phyloP scores from a whole-genome alignment of 306 rosid genomes.

The Abrus precatorius region DNA sequence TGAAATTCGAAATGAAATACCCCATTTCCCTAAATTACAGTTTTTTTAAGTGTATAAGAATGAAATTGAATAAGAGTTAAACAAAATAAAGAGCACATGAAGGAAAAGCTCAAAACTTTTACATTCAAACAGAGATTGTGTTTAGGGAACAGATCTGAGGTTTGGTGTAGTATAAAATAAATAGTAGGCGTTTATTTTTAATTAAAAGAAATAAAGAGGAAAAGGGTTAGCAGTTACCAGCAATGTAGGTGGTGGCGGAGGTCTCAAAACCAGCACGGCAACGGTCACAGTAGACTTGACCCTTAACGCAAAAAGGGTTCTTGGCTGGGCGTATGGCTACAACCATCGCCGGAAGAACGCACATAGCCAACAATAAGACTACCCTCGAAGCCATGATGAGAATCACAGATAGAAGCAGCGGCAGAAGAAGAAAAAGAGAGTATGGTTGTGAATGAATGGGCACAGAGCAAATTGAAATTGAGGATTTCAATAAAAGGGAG shows the following conservation, averaged over 20 bases:
- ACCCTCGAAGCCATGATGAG: constrained; percentile 56
- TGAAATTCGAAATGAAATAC: neutral
- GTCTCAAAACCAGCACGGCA: constrained; percentile 94
- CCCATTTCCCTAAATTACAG: neutral
- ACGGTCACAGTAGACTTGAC: constrained; percentile 78
- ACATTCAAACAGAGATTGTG: neutral
- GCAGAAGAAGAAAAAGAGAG: neutral
- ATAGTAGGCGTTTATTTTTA: neutral
- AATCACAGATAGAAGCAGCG: neutral
- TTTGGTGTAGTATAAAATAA: neutral
- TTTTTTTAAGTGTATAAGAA: neutral
- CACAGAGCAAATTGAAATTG: neutral
- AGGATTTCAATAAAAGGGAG: constrained; percentile 43
- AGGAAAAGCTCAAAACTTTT: neutral
- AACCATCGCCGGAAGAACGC: constrained; percentile 80
- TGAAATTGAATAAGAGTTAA: neutral
- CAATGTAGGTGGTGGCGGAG: constrained; percentile 72
- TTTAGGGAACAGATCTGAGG: constrained; percentile 42
- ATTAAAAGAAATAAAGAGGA: neutral
- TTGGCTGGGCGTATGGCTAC: constrained; percentile 65
- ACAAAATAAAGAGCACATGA: neutral
- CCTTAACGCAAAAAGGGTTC: constrained; percentile 66
- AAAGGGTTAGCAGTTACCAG: constrained; percentile 56
- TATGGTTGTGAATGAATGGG: neutral
- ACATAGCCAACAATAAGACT: constrained; percentile 56